These are phyloP conservation scores for Angomonas ambiguus DNA, from an alignment of 208 protist genomes.

Conservation along the genomic window DNA sequence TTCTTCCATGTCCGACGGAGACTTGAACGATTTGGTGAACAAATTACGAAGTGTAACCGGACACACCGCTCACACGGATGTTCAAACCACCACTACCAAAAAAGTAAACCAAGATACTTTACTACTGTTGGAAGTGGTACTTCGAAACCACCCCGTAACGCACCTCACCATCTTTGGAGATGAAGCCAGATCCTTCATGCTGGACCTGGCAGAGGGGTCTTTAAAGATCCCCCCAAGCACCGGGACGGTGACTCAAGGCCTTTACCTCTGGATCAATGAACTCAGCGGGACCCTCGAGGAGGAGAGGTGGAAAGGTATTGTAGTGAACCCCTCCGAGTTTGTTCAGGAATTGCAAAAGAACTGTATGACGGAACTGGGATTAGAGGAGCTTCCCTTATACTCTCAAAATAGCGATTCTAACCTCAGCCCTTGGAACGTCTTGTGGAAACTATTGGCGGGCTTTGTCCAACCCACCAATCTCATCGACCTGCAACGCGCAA, in stretches of 20 bases:
- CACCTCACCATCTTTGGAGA: slow-evolving; percentile 16
- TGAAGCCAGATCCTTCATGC: slow-evolving; percentile 19
- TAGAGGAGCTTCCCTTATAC: slow-evolving; percentile 37
- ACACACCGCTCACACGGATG: slow-evolving; percentile 19
- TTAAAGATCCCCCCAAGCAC: slow-evolving; percentile 4
- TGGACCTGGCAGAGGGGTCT: slow-evolving; percentile 24
- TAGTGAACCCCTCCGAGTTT: slow-evolving; percentile 20
- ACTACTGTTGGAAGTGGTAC: slow-evolving; percentile 58
- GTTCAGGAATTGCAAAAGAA: slow-evolving; percentile 11
- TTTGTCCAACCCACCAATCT: slow-evolving; percentile 8
- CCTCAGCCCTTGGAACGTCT: slow-evolving; percentile 74
- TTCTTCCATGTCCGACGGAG: slow-evolving; percentile 37
- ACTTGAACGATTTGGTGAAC: slow-evolving; percentile 61
- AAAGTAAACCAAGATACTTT: slow-evolving; percentile 39
- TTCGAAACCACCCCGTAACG: slow-evolving; percentile 58
- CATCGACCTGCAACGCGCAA: slow-evolving; percentile 10
- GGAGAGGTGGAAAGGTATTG: slow-evolving; percentile 48
- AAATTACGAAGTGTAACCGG: slow-evolving; percentile 66
- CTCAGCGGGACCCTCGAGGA: slow-evolving; percentile 48
- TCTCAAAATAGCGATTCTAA: slow-evolving; percentile 42
- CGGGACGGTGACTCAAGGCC: background rate
- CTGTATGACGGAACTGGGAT: slow-evolving; percentile 36
- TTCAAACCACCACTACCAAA: slow-evolving; percentile 17
- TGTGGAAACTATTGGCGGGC: slow-evolving; percentile 42
- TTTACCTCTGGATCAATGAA: slow-evolving; percentile 51